A percentile compares a stretch with the other conserved stretches of the same genome.
Evolutionary conservation across 768 basidiomycete genomes (phyloP).

Genomic region (Boletellus emodensis): DNA sequence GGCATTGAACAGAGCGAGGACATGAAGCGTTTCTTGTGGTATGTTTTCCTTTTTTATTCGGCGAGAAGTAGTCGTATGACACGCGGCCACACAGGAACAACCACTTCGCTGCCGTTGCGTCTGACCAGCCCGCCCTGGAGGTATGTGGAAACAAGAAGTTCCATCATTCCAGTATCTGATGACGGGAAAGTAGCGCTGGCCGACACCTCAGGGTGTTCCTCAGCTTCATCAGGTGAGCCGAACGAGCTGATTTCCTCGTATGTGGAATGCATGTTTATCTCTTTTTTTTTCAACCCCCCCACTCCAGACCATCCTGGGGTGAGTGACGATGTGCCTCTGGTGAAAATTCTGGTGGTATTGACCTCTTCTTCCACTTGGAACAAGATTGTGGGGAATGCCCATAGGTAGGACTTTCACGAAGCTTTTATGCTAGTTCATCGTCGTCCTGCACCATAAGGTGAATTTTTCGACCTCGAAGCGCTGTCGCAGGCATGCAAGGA

Average conservation of each 20-base stretch:
- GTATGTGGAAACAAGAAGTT: conserved; percentile 26
- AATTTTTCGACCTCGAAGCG: conserved; percentile 69
- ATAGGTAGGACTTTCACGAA: conserved; percentile 34
- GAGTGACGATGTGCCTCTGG: conserved; percentile 19
- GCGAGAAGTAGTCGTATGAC: background rate
- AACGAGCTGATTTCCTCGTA: background rate
- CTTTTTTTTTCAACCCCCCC: background rate
- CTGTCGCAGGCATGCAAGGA: conserved; percentile 54
- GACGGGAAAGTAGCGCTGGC: conserved; percentile 45
- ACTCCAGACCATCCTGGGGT: conserved; percentile 56
- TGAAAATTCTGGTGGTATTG: too few species aligned
- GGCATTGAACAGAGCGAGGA: conserved; percentile 68
- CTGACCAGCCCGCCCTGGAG: conserved; percentile 68
- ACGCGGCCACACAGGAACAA: conserved; percentile 51
- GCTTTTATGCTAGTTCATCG: background rate
- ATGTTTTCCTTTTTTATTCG: conserved; percentile 8
- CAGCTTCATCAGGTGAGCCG: conserved; percentile 54
- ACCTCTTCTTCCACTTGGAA: background rate
- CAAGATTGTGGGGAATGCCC: conserved; percentile 69
- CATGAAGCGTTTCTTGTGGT: conserved; percentile 73
- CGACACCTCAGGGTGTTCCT: conserved; percentile 39
- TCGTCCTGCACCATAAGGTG: conserved; percentile 36
- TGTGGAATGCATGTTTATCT: background rate
- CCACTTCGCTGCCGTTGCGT: conserved; percentile 67
- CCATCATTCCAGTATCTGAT: background rate